Evolutionary conservation across 371 early-diverging fungal species (phyloP).

Genomic region (Mortierella sp.): DNA sequence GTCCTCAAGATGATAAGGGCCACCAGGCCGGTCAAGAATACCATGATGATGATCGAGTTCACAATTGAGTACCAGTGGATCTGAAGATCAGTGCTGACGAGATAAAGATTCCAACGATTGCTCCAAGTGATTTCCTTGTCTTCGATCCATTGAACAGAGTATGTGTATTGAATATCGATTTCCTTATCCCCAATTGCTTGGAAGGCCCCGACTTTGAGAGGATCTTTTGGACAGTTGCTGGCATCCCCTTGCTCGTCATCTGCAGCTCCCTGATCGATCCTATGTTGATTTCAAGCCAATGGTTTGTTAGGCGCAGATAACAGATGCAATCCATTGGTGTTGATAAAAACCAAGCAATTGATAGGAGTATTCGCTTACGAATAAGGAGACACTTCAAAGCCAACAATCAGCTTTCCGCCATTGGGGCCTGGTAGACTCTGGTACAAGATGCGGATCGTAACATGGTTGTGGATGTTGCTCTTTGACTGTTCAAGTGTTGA

Average conservation of each 20-base stretch:
- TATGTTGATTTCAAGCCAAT: background rate
- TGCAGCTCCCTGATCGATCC: slow-evolving; percentile 49
- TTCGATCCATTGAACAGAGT: slow-evolving; percentile 71
- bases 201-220: slow-evolving; percentile 35
- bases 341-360: background rate
- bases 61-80: slow-evolving; percentile 74
- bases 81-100: slow-evolving; percentile 55
- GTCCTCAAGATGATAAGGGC: slow-evolving; percentile 87
- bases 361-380: too few species aligned
- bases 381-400: slow-evolving; percentile 68
- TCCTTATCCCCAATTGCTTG: slow-evolving; percentile 54
- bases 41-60: slow-evolving; percentile 79
- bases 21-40: slow-evolving; percentile 87
- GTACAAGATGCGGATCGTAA: slow-evolving; percentile 63
- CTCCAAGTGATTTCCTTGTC: slow-evolving; percentile 63
- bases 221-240: slow-evolving; percentile 39
- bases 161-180: slow-evolving; percentile 62
- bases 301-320: too few species aligned
- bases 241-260: too few species aligned
- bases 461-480: slow-evolving; percentile 68
- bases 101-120: slow-evolving; percentile 66
- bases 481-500: slow-evolving; percentile 21
- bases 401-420: slow-evolving; percentile 62
- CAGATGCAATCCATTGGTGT: too few species aligned
- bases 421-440: slow-evolving; percentile 52